Percentiles rank a stretch among this genome's conserved stretches.
phyloP scores from a whole-genome alignment of 306 rosid genomes.

The Neltuma alba region DNA sequence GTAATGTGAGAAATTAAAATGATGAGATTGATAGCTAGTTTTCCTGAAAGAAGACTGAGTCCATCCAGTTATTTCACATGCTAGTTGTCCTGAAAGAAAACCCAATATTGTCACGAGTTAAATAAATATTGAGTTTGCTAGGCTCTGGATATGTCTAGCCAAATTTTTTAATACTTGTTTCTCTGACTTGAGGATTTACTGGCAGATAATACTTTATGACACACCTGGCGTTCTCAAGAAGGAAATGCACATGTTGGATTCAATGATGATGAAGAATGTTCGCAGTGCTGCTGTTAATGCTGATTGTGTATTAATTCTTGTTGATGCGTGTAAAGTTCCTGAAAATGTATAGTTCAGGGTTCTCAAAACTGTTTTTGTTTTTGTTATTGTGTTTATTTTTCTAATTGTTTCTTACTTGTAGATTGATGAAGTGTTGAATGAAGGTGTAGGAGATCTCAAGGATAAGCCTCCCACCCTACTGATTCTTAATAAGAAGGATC shows the following conservation, averaged over 20 bases:
- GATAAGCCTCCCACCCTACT: constrained; percentile 72
- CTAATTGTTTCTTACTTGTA: constrained; percentile 43
- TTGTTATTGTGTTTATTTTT: background rate
- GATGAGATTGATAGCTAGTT: constrained; percentile 12
- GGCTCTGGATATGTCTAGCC: background rate
- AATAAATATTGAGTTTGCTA: background rate
- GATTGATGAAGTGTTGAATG: constrained; percentile 93
- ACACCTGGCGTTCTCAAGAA: constrained; percentile 95
- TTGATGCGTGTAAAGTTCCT: constrained; percentile 95
- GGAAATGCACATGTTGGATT: constrained; percentile 89
- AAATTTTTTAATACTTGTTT: constrained; percentile 20
- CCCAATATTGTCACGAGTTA: background rate
- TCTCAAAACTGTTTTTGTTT: constrained; percentile 20
- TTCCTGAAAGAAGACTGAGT: background rate
- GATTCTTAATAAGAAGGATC: constrained; percentile 90
- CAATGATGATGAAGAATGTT: constrained; percentile 99
- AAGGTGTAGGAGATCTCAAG: constrained; percentile 65
- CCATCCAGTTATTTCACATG: background rate
- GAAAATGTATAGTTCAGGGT: constrained; percentile 72
- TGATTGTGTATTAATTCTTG: constrained; percentile 92
- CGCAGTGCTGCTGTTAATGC: constrained; percentile 86
- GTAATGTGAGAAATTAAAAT: constrained; percentile 7
- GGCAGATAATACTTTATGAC: constrained; percentile 92
- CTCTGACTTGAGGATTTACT: constrained; percentile 35
- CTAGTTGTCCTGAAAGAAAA: constrained; percentile 1